Evolutionary conservation across 2,329 filamentous ascomycete species (phyloP), one percentile per base, ranked within the genome.

Genomic region (Trichoderma sp.): DNA sequence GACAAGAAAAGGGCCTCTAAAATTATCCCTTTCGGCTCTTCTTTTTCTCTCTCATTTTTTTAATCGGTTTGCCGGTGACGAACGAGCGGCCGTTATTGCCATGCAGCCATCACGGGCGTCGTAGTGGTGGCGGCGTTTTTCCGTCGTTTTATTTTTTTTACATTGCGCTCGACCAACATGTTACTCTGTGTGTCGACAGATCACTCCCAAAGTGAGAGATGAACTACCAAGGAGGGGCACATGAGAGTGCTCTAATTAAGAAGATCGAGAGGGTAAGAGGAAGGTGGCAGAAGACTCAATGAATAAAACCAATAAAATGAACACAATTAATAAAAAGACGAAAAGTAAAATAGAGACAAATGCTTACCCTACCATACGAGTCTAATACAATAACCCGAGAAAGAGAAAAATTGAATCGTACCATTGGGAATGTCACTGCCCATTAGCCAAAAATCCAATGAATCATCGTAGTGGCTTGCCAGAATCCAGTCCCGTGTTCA

Each of bases 81-180:
- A 45, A 21, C 41, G 24, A 71, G 9, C 29, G 33, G 31, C 29
- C 41, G 67, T 71, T 31, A 71, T 71, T 71, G 18, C 67, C 33
- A 71, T 71, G 67, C 67, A 71, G 53, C 67, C 67, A 71, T 60
- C 9, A 60, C 24, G 18, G 11, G n/a, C 3, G 50, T 12, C 27
- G 50, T 29, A 41, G 35, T 71, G 53, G 67, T 62, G 67, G 53
- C 53, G 67, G 53, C 67, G 53, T 71, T 71, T 45, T 38, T 41
- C 24, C 5, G n/a, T 56, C 9, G 6, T 31, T 35, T 35, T 33
- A 11, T 33, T 33, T 18, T 7, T 12, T 9, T 65, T n/a, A 7
- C n/a, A 9, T 38, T 38, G 35, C 14, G 35, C 35, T 38, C 35
- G 35, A 11, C 21, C 29, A 38, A 29, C 33, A 29, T 27, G 33